Base-by-base conservation (phyloP, 805 yeast genomes). In the Saccharomycopsis fermentans region DNA sequence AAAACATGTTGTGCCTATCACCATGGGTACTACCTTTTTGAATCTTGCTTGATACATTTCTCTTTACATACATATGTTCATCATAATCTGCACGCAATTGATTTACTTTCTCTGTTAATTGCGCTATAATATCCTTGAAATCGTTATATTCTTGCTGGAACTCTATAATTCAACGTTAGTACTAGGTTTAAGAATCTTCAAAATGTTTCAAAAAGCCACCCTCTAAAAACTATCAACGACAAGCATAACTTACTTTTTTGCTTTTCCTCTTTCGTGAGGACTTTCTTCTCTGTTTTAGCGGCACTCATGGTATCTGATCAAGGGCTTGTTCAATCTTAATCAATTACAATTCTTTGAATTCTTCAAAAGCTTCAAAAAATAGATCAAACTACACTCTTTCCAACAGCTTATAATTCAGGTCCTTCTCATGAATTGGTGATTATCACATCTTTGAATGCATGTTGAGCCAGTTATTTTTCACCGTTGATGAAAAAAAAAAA, bases 81-180 rank as follows among this genome's bases (percentile, higher is more conserved):
- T 71, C 72, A 47, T 76, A 71, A 60, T 81, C 84, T 43, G 73
- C 72, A 54, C 78, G 77, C 16, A 81, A 64, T 62, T 78, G 81
- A 34, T 72, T 71, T 12, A 80, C 67, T 62, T 79, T 79, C n/a
- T 74, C 69, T 52, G 73, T 75, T 34, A 80, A 64, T 17, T 75
- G 74, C 56, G 77, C 76, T 40, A 81, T 70, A 0, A 78, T 76
- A 48, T 73, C 74, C 63, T 81, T 82, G 64, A 76, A 81, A 34
- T 75, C 73, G 65, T 81, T 80, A 67, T 79, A 80, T 68, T 76
- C 75, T 27, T 67, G 64, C 67, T 81, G 85, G 4, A 80, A 72
- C 47, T 63, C 78, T 73, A 21, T 34, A 43, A 34, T 6, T 2
- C 11, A 35, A 6, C n/a, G 47, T 39, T 39, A 39, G 47, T 39